A percentile compares a stretch with the other conserved stretches of the same genome.
Conservation (phyloP, 495 filamentous ascomycete genomes). For the Penicillium bovifimosum region DNA sequence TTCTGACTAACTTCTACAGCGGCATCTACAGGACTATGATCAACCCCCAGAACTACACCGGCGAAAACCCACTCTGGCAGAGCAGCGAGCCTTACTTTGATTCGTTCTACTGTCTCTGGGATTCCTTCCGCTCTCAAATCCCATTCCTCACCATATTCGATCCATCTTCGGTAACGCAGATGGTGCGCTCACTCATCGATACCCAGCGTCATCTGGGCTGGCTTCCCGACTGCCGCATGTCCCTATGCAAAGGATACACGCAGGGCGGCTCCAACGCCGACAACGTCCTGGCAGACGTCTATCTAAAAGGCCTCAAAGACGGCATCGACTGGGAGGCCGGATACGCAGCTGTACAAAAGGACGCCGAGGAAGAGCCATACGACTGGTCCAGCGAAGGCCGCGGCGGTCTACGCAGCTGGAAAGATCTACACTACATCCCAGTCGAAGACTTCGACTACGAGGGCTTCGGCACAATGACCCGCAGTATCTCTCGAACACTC, state of each 20-base stretch:
- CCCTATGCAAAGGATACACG: conserved; percentile 61
- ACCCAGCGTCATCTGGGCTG: conserved; percentile 65
- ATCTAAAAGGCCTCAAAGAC: conserved; percentile 59
- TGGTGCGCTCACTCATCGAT: conserved; percentile 66
- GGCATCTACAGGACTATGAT: conserved; percentile 54
- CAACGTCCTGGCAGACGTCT: conserved; percentile 70
- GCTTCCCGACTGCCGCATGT: conserved; percentile 61
- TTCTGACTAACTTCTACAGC: conserved; percentile 56
- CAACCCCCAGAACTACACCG: conserved; percentile 68
- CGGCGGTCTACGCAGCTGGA: conserved; percentile 69
- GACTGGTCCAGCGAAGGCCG: conserved; percentile 71
- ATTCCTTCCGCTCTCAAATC: conserved; percentile 60
- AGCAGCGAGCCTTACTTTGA: conserved; percentile 61
- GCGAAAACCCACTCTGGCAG: conserved; percentile 66
- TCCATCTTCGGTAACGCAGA: conserved; percentile 54
- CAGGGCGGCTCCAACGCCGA: conserved; percentile 76
- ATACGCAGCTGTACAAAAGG: conserved; percentile 60
- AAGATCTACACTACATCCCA: conserved; percentile 59
- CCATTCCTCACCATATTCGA: conserved; percentile 63
- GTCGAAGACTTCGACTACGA: conserved; percentile 64
- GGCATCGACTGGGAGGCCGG: conserved; percentile 64
- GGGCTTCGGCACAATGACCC: conserved; percentile 66
- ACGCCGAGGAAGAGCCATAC: conserved; percentile 60
- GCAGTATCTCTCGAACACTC: conserved; percentile 63
- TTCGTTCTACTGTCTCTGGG: conserved; percentile 53